Percentiles rank a stretch among this genome's conserved stretches.
Conservation (phyloP, 2,329 filamentous ascomycete species). For the Colletotrichum cereale region DNA sequence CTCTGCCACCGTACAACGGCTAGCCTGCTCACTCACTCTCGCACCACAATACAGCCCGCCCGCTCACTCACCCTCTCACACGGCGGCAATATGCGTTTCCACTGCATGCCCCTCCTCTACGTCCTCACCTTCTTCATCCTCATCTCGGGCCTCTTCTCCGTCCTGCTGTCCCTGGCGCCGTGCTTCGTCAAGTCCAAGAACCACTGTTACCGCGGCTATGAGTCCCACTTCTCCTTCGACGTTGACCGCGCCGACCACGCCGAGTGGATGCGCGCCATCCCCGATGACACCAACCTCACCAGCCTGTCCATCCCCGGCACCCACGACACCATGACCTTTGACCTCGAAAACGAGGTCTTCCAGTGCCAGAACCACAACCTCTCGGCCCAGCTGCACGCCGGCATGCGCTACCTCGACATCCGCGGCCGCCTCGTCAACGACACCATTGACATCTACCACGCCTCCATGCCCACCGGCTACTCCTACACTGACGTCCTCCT, state of each 20-base stretch:
- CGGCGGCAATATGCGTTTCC: constrained; percentile 32
- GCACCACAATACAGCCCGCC: neutral
- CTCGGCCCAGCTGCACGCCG: constrained; percentile 57
- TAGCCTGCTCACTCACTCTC: neutral
- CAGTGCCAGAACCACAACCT: constrained; percentile 64
- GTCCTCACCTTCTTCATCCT: constrained; percentile 40
- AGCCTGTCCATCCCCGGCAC: constrained; percentile 64
- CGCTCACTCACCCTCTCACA: neutral
- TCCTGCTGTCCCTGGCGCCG: constrained; percentile 44
- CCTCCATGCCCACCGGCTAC: constrained; percentile 58
- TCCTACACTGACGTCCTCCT: constrained; percentile 57
- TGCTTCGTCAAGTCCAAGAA: constrained; percentile 43
- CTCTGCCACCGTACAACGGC: neutral
- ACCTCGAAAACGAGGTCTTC: constrained; percentile 50
- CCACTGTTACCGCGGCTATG: constrained; percentile 50
- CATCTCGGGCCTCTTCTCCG: constrained; percentile 43
- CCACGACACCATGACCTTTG: constrained; percentile 66
- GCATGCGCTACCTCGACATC: constrained; percentile 64
- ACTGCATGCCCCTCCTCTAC: constrained; percentile 40
- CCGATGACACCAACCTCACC: constrained; percentile 56
- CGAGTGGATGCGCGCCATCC: constrained; percentile 59
- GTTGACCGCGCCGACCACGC: constrained; percentile 49
- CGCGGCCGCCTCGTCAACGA: constrained; percentile 58
- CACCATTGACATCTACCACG: constrained; percentile 62
- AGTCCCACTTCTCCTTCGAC: constrained; percentile 58